Conservation (phyloP, 176 grass and related monocot species). For the Otatea glauca region DNA sequence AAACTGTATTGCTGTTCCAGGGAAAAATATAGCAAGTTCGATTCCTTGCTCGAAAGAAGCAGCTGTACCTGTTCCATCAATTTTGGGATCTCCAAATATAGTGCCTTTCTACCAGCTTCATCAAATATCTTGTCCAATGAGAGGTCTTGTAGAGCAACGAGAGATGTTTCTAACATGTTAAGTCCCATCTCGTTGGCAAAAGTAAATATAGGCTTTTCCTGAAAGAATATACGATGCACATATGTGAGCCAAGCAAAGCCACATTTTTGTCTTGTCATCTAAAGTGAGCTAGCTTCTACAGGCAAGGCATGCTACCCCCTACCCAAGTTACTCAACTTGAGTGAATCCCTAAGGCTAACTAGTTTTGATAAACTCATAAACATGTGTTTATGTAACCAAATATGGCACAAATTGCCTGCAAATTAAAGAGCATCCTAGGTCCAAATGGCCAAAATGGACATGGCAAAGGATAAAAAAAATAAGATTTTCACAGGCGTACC, state of each 20-base stretch:
- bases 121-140: slow-evolving; percentile 95
- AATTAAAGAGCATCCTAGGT: background rate
- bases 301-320: background rate
- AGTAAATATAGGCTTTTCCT: slow-evolving; percentile 82
- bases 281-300: slow-evolving; percentile 16
- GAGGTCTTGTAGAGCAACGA: slow-evolving; percentile 91
- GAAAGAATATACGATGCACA: slow-evolving; percentile 37
- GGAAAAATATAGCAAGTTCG: background rate
- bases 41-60: background rate
- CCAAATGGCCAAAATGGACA: background rate
- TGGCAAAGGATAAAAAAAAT: background rate
- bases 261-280: slow-evolving; percentile 1
- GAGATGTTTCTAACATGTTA: slow-evolving; percentile 96
- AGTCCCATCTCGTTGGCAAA: slow-evolving; percentile 97
- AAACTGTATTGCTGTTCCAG: background rate
- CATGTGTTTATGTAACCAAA: background rate
- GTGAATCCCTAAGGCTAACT: background rate
- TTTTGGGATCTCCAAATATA: slow-evolving; percentile 68
- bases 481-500: background rate
- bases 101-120: slow-evolving; percentile 67
- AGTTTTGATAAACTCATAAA: slow-evolving; percentile 12
- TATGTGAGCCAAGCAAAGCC: slow-evolving; percentile 25
- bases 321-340: background rate
- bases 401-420: background rate
- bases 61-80: slow-evolving; percentile 91